Evolutionary conservation across 225 moss, liverwort and hornwort species (phyloP), one percentile per base, ranked within the genome.

Genomic region (Anthoceros angustus): DNA sequence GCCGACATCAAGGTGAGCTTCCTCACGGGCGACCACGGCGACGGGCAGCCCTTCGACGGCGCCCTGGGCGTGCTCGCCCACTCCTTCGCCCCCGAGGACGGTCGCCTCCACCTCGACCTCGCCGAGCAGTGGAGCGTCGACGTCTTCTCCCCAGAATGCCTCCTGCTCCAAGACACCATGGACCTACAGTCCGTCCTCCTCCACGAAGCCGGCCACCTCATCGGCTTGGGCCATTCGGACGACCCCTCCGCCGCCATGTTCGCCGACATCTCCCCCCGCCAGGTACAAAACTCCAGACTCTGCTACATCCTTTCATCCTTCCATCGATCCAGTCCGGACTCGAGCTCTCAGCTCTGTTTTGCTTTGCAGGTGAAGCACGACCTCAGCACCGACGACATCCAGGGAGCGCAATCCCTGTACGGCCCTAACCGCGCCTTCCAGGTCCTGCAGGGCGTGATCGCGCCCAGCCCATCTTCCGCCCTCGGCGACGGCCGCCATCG

Each of bases 141-240:
- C 18, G 55, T 55, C 55, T 18, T 7, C 55, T 18, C 55, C 55
- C n/a, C 6, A 23, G 18, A 8, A 23, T 46, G 2, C 6, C 3
- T 11, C 12, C 16, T 5, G n/a, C 1, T 55, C 5, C 2, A 18
- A 8, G 18, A 18, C 8, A 55, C 55, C 14, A 55, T 55, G 55
- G 55, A 55, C 55, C 55, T 55, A 23, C 55, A 55, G 55, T 55
- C 55, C 15, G 55, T n/a, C n/a, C n/a, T 55, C n/a, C 55, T 55
- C n/a, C 55, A 55, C 55, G 8, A 55, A 23, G 55, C n/a, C n/a
- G 18, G 18, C 55, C 55, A 55, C 23, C 23, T 55, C n/a, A 55
- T 55, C 18, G 55, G 18, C 5, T 3, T 55, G 55, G 8, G 18
- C 55, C 55, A 55, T 1, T 55, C 18, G 10, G 55, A 9, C 5